These are phyloP conservation scores for Linderniella brevidens DNA, from an alignment of 257 asterid species.

Conservation along the genomic window DNA sequence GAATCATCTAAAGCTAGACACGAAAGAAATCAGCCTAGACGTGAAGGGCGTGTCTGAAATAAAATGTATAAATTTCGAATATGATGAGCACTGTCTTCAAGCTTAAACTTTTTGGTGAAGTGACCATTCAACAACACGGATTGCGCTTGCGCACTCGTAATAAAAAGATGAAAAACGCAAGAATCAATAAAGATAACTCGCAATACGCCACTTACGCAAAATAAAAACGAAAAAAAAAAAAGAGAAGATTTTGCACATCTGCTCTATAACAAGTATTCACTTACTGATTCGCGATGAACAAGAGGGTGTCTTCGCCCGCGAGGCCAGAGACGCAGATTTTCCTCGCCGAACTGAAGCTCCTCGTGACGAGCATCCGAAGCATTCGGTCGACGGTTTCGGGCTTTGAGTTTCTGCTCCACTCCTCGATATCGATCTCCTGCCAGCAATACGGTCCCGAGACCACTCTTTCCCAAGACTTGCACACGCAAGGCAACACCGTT, in stretches of 20 bases:
- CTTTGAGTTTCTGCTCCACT: conserved; percentile 44
- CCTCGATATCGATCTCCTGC: conserved; percentile 89
- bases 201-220: no score
- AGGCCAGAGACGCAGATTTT: conserved; percentile 47
- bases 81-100: no score
- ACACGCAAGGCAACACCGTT: conserved; percentile 60
- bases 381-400: conserved; percentile 36
- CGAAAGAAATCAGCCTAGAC: no score
- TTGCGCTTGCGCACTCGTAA: not conserved
- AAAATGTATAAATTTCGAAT: no score
- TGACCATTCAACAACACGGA: no score
- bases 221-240: not conserved
- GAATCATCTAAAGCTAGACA: no score
- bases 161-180: no score
- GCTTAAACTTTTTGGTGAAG: no score
- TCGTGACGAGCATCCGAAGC: conserved; percentile 44
- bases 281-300: conserved; percentile 51
- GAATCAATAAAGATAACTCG: no score
- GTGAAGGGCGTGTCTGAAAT: no score
- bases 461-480: conserved; percentile 71
- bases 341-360: conserved; percentile 61
- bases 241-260: not conserved
- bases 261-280: conserved; percentile 8
- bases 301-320: conserved; percentile 28
- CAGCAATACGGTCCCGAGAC: conserved; percentile 71